Evolutionary conservation across 2,329 filamentous ascomycete species (phyloP), one percentile per base, ranked within the genome.

Genomic region (Chrysoporthe austroafricana): DNA sequence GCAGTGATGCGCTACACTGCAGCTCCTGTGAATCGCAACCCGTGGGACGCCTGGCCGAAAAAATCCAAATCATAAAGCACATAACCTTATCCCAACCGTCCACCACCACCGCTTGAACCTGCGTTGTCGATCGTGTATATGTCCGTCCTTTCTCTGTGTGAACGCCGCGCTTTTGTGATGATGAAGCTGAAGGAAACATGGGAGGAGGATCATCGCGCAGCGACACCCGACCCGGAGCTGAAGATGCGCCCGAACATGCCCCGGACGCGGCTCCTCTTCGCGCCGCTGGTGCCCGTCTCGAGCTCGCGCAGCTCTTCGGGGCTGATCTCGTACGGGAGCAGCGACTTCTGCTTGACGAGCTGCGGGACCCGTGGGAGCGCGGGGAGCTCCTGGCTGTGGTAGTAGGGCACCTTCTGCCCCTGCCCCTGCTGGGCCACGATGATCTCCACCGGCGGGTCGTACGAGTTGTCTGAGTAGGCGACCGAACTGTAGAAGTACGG

Each of bases 301-400:
- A 85, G 74, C 66, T 82, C 80, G 69, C 81, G 80, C 68, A 86
- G 80, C 68, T 87, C 82, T 36, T 87, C 84, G 44, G 78, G 73
- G 69, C 81, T 82, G 72, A 87, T 85, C 77, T 88, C 85, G 76
- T 87, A 88, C 6, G 85, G 84, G 4, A 87, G 82, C 70, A 83
- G 73, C 2, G 68, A 68, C 62, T 60, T 68, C 64, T 73, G 71
- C 71, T 75, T 73, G 61, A 44, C 63, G 69, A 70, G 62, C 21
- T 64, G 62, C 11, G 58, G 62, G 21, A 65, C 54, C 59, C 57
- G 65, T 13, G 43, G 69, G 48, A 66, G 52, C 46, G 76, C 32
- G 73, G 72, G 67, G 46, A 70, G 57, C 70, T 74, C 50, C 69
- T 74, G 71, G 69, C 74, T 67, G 71, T 72, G 52, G 72, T 60